Base-by-base conservation (phyloP, 2,329 filamentous ascomycete genomes). In the Chrysoporthe deuterocubensis region DNA sequence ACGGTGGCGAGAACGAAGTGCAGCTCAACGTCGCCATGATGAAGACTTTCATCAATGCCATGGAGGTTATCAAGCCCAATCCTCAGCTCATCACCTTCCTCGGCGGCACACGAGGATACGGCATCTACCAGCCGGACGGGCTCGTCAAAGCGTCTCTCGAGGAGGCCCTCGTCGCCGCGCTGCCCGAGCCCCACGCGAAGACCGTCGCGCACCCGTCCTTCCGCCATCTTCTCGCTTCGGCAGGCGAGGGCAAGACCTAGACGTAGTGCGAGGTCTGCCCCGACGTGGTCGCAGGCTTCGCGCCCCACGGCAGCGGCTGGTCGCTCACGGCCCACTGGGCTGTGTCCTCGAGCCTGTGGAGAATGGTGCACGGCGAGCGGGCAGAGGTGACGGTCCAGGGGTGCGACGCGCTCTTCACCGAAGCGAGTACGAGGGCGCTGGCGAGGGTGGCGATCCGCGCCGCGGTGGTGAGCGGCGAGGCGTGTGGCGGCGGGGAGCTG, bases 281-380 rank as follows among this genome's bases (percentile, higher is more conserved):
- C 1, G 79, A 81, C 62, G 75, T 71, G 0, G 75, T 80, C 21
- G 73, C 81, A 11, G 79, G 79, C 1, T 81, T 81, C 67, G 79
- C 76, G 1, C 79, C 79, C 2, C 77, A 79, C 34, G 78, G 78
- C 4, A 80, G 77, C 0, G 74, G 73, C 8, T 80, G 74, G 62
- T 76, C 74, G 0, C 71, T 81, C 2, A 78, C 78, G 0, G 72
- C 80, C 1, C 78, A 81, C 70, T 81, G 78, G 79, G 78, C 75
- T 1, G 78, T 79, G 67, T 81, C 79, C 44, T 74, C 81, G 1
- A 79, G 77, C 5, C 71, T 80, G 1, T 80, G 77, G 54, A 75
- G 75, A 0, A 64, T 73, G 48, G 77, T 75, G 4, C 72, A 78
- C 50, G 71, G 72, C n/a, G 44, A 62, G 18, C 43, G 16, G 11